Evolutionary conservation across 78 protist species (phyloP), one percentile per base, ranked within the genome.

Genomic region (Chrysochromulina tobinii): DNA sequence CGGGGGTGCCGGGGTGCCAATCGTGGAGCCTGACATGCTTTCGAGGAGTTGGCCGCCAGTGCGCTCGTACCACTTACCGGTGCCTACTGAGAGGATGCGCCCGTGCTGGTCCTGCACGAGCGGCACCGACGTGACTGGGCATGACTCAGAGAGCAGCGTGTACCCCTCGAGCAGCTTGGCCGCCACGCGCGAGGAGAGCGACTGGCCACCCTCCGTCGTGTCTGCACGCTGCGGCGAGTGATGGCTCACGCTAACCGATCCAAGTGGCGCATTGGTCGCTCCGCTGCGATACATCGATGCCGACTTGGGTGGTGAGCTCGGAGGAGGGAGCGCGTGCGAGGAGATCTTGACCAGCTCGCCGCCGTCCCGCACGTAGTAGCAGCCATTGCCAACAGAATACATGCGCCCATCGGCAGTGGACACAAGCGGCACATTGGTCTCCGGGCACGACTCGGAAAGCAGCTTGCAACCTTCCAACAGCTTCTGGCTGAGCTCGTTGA

Each of bases 381-480:
- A 1, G 11, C 57, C 12, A 38, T 48, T 77, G 85, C 85, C 85
- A 48, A 77, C 85, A n/a, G 61, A 51, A 59, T 38, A 77, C 61
- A 77, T 77, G 48, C 85, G 85, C 25, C 85, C 85, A n/a, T 77
- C 85, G 18, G 2, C 3, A 17, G 85, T 77, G 61, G 7, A 7
- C 54, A 77, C 85, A 38, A 77, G 85, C 23, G 85, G 85, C 59
- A 77, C 85, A n/a, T 77, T 77, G 50, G 85, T 77, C 85, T 77
- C 85, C 18, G 85, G 85, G 59, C 85, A 77, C 54, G 54, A 38
- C 48, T 77, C 85, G 14, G 85, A 48, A 59, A 77, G 85, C 61
- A 77, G 58, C 85, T 77, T 77, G 59, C 85, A 77, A 2, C 85
- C 85, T 15, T 48, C 85, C 27, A 77, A 59, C 85, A 77, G 85